phyloP scores from a whole-genome alignment of 352 stramenopile species.

The Globisporangium parvum region DNA sequence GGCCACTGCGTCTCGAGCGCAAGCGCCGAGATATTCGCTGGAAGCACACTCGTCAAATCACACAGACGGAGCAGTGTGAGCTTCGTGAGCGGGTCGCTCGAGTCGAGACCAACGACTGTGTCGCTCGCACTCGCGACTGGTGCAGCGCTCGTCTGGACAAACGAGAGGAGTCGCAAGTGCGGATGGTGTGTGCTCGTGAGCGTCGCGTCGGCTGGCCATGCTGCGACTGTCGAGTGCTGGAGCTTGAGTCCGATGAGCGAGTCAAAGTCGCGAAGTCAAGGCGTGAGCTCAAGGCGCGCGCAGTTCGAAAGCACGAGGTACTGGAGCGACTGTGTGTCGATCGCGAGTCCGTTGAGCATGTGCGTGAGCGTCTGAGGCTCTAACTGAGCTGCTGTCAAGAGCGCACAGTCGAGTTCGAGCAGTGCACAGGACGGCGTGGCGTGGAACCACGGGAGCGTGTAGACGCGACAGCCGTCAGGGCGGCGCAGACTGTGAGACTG shows the following conservation, averaged over 20 bases:
- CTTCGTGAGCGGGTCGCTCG: neutral
- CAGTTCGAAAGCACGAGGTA: constrained; percentile 8
- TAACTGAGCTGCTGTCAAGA: neutral
- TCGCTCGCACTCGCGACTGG: neutral
- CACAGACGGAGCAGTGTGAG: neutral
- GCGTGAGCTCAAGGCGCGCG: constrained; percentile 1
- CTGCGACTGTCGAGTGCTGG: neutral
- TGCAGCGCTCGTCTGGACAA: neutral
- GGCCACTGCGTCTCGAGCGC: neutral
- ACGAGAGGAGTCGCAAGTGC: constrained; percentile 1
- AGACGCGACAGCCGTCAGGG: neutral
- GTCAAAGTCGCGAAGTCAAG: constrained; percentile 1
- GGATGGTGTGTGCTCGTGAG: neutral
- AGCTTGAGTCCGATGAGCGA: constrained; percentile 4
- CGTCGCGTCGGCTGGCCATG: neutral
- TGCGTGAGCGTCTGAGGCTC: neutral
- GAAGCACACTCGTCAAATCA: neutral
- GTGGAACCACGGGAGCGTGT: constrained; percentile 5
- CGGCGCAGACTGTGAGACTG: neutral
- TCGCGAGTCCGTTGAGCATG: neutral
- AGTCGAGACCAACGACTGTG: neutral
- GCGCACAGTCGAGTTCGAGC: constrained; percentile 3
- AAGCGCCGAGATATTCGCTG: neutral
- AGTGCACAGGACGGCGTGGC: neutral
- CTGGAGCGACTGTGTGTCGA: neutral